Conservation (phyloP, 225 moss, liverwort and hornwort species). For the Ulota crispa region DNA sequence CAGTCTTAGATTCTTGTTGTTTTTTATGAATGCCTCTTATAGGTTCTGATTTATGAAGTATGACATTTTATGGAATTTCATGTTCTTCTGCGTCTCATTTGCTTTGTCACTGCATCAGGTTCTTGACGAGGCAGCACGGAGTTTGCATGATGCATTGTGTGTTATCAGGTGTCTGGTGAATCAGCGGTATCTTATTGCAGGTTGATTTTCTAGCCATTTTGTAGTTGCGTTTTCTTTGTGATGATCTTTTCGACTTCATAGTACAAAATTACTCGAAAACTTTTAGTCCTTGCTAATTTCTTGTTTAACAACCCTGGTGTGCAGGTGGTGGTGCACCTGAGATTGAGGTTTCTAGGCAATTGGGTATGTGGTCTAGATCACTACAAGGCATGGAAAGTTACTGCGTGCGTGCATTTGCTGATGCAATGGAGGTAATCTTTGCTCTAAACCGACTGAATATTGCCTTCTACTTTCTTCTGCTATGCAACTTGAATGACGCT, state of each 20-base stretch:
- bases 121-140: conserved; percentile 87
- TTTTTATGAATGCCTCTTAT: neutral
- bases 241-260: neutral
- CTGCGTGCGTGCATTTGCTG: conserved; percentile 89
- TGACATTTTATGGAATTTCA: neutral
- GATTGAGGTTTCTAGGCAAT: conserved; percentile 91
- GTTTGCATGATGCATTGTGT: conserved; percentile 91
- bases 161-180: conserved; percentile 85
- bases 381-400: conserved; percentile 98
- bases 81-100: neutral
- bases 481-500: neutral
- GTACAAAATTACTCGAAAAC: neutral
- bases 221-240: neutral
- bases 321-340: conserved; percentile 97
- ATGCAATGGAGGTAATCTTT: conserved; percentile 77
- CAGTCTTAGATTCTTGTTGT: neutral
- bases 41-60: neutral
- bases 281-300: neutral
- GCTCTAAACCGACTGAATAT: neutral
- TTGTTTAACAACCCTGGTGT: neutral
- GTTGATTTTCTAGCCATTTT: conserved; percentile 23
- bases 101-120: conserved; percentile 41
- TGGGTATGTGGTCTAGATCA: conserved; percentile 91
- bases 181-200: conserved; percentile 81
- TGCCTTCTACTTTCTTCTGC: neutral